phyloP scores from a whole-genome alignment of 208 protist species.

The Leishmania turanica region DNA sequence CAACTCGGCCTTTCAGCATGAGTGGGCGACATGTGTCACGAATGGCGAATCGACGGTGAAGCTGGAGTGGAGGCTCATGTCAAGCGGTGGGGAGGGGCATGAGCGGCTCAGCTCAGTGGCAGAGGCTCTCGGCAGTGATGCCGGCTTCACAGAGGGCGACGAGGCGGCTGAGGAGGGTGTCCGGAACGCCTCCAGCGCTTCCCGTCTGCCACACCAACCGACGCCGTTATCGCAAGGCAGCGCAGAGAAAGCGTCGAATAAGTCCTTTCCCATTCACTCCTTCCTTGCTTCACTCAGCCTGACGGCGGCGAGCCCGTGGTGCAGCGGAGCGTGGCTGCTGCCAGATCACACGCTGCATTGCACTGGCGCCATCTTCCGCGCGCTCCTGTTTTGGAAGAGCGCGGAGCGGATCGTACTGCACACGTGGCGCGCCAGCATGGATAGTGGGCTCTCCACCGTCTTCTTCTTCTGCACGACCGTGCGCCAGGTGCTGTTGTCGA shows the following conservation, averaged over 20 bases:
- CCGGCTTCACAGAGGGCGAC: not conserved
- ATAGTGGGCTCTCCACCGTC: slow-evolving; percentile 50
- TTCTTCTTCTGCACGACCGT: slow-evolving; percentile 78
- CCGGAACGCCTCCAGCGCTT: not conserved
- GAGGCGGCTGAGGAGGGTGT: not conserved
- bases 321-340: slow-evolving; percentile 39
- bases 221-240: not conserved
- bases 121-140: not conserved
- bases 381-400: slow-evolving; percentile 77
- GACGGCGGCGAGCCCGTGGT: slow-evolving; percentile 16
- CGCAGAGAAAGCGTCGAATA: not conserved
- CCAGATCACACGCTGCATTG: slow-evolving; percentile 22
- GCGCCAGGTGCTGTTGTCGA: slow-evolving; percentile 47
- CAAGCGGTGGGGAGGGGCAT: not conserved
- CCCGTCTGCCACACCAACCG: not conserved
- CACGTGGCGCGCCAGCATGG: slow-evolving; percentile 58
- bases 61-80: slow-evolving; percentile 24
- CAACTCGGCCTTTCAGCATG: slow-evolving; percentile 54
- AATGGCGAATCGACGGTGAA: slow-evolving; percentile 39
- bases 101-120: not conserved
- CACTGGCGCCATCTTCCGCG: slow-evolving; percentile 48
- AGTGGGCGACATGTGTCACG: slow-evolving; percentile 53
- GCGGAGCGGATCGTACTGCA: slow-evolving; percentile 59
- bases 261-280: slow-evolving; percentile 20
- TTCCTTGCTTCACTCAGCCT: slow-evolving; percentile 28